Base-by-base conservation (phyloP, 2,329 filamentous ascomycete species). In the Phaeosphaeriaceae sp. region DNA sequence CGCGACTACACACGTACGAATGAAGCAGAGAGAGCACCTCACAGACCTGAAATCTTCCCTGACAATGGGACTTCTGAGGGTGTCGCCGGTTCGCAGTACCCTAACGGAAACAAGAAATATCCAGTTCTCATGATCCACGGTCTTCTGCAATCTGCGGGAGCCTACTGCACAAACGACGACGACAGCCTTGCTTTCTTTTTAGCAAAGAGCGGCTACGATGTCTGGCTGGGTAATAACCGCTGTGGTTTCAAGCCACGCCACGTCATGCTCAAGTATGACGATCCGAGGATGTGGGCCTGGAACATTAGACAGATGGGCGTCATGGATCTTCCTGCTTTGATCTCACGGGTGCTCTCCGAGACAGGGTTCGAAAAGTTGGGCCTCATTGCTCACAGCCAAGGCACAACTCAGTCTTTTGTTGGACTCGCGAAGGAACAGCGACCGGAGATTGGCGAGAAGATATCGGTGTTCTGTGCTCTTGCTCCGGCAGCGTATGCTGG, bases 271-370 rank as follows among this genome's bases (percentile, higher is more conserved):
- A 79, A 86, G 1, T 88, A 90, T 64, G 81, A 81, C 2, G 94
- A 98, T 71, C 93, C 94, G 1, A 86, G 93, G 27, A 96, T 97
- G 91, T 97, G 94, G 94, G 88, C 89, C 42, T 98, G 94, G 94
- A 96, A 96, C 65, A 96, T 97, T 54, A 87, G 91, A 0, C 92
- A 97, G 71, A 96, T 97, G 91, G 94, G 93, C 3, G 89, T 93
- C 1, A 87, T 96, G 72, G 94, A 98, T 73, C 84, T 98, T 2
- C 85, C 93, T 0, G 93, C 93, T 0, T 83, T 97, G 33, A 85
- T 91, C 1, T 91, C 90, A 0, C 88, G 91, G 6, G 91, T 97
- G 1, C 83, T 97, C 1, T 84, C 84, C 41, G 90, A 96, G 78
- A 97, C 93, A 0, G 89, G 90, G 0, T 97, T 96, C 69, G 82